These are phyloP conservation scores for Adenanthera pavonina DNA, from an alignment of 306 rosid species.

Conservation along the genomic window DNA sequence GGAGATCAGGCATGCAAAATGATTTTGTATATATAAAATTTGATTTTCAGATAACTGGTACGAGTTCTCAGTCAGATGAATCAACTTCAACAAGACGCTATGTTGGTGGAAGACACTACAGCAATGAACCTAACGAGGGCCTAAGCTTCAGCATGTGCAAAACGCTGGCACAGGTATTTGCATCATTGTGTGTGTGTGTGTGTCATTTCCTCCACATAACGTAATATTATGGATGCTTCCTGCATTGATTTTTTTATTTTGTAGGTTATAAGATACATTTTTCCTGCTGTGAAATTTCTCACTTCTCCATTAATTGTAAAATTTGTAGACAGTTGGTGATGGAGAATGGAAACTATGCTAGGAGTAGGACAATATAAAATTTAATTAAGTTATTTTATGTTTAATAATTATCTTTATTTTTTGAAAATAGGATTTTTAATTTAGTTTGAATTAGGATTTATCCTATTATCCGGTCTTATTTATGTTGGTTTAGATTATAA, in stretches of 20 bases:
- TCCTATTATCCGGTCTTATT: too few relatives aligned
- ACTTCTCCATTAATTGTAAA: constrained; percentile 7
- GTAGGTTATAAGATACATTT: neutral
- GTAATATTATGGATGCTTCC: neutral
- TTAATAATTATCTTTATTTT: too few relatives aligned
- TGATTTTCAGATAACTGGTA: constrained; percentile 58
- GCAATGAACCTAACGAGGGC: constrained; percentile 55
- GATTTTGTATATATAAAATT: constrained; percentile 57
- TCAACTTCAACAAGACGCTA: constrained; percentile 42
- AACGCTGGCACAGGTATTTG: constrained; percentile 66
- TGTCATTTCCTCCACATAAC: constrained; percentile 9
- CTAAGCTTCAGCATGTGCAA: constrained; percentile 76
- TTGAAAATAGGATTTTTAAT: too few relatives aligned
- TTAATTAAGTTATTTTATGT: too few relatives aligned
- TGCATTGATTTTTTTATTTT: neutral
- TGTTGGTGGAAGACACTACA: constrained; percentile 45
- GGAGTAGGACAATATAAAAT: too few relatives aligned
- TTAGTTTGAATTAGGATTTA: too few relatives aligned
- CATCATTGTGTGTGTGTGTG: constrained; percentile 14
- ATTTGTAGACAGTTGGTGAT: neutral
- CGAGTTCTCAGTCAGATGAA: constrained; percentile 46
- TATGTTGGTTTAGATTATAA: too few relatives aligned
- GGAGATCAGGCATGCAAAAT: constrained; percentile 57
- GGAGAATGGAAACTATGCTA: too few relatives aligned
- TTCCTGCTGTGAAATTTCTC: neutral